Evolutionary conservation across 2,329 filamentous ascomycete genomes (phyloP).

Genomic region (Aurifilum marmelostoma): DNA sequence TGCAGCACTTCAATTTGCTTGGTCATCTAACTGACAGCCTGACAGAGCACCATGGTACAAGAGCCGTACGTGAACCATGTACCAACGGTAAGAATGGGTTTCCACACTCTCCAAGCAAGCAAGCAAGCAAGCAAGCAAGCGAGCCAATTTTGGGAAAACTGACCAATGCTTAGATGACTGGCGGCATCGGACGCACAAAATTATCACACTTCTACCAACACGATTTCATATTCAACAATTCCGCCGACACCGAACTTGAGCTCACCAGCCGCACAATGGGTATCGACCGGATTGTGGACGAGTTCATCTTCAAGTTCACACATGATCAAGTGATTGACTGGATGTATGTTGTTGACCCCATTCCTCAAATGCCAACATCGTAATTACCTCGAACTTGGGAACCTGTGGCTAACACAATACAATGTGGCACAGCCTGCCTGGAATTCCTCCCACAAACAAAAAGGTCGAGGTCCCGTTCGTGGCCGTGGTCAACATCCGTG

Average conservation of each 20-base stretch:
- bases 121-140: not conserved
- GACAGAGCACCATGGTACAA: slow-evolving; percentile 44
- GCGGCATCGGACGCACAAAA: slow-evolving; percentile 67
- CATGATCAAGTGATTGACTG: slow-evolving; percentile 68
- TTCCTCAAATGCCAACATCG: not conserved
- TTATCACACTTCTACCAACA: slow-evolving; percentile 71
- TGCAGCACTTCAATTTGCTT: too few species aligned
- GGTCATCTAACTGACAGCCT: not conserved
- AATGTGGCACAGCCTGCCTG: slow-evolving; percentile 47
- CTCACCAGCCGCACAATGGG: slow-evolving; percentile 73
- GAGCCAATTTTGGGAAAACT: too few species aligned
- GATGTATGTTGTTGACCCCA: slow-evolving; percentile 59
- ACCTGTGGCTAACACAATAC: not conserved
- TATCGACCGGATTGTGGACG: slow-evolving; percentile 71
- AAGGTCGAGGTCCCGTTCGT: slow-evolving; percentile 65
- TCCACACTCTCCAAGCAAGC: not conserved
- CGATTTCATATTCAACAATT: slow-evolving; percentile 77
- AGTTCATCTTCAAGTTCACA: slow-evolving; percentile 68
- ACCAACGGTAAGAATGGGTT: slow-evolving; percentile 57
- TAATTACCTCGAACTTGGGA: too few species aligned
- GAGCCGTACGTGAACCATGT: slow-evolving; percentile 69
- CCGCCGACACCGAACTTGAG: slow-evolving; percentile 67
- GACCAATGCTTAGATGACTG: slow-evolving; percentile 57
- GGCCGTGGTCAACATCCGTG: slow-evolving; percentile 67
- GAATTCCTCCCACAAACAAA: slow-evolving; percentile 57